Evolutionary conservation across 1,139 yeast species (phyloP), one percentile per base, ranked within the genome.

Genomic region (Diutina sp.): DNA sequence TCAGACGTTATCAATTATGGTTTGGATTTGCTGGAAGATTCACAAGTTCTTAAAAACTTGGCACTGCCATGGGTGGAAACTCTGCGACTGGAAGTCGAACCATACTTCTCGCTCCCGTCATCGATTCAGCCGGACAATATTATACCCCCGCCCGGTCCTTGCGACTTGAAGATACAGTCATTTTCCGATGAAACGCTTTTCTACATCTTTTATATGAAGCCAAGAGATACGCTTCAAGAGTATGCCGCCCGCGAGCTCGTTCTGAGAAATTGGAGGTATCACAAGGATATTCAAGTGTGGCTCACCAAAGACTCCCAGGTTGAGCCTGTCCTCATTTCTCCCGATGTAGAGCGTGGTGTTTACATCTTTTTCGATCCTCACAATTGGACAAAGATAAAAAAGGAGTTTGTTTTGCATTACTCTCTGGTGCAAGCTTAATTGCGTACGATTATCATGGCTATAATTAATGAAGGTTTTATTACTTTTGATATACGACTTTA

Each of bases 61-160:
- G 84, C 95, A 32, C 86, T 96, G 12, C 98, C 98, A 12, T 93
- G 98, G 98, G 77, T 88, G 46, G 98, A 91, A 66, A 88, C 97
- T 0, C 83, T 95, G 12, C 77, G 95, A 64, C 84, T 90, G 58
- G 91, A 87, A 62, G 96, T 91, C n/a, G 96, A 90, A 63, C 99
- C 99, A 2, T 78, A 77, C 60, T 89, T 82, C 67, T 69, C 69
- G 46, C 71, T 83, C 44, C 95, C 96, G 1, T 64, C 69, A 29
- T 75, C 84, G 55, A 84, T 87, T 60, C 76, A 74, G 55, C 75
- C 80, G 18, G 66, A 76, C 71, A 62, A 78, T 73, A 64, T 67
- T 28, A 60, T 61, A 30, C 69, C 69, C 16, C 56, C 61, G 18
- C 69, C 69, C 1, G 69, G 67, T 8, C 74, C 75, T 2, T 80